Base-by-base conservation (phyloP, 345 rosid species). In the Lumnitzera littorea region DNA sequence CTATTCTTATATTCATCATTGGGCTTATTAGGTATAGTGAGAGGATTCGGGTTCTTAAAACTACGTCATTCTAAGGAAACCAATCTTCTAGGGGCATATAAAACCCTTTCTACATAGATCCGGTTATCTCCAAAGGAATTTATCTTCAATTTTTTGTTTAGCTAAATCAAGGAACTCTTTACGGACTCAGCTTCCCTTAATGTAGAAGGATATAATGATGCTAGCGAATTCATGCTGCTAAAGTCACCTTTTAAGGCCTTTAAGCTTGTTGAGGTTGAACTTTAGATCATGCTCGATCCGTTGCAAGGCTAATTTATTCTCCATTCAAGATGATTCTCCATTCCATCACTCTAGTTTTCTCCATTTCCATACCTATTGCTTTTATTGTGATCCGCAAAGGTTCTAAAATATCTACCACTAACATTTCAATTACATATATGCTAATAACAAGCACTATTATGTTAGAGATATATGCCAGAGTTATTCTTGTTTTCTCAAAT, bases 1-100 rank as follows among this genome's bases (percentile, higher is more conserved):
- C 64, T 13, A 25, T 70, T 48, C 57, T 27, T 17, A 16, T 70
- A 48, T 51, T 64, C 14, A 20, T 49, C 12, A 56, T 56, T 2
- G 74, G 74, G n/a, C 12, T 55, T 2, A 16, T 64, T 4, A 70
- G 64, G 65, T 70, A 60, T 41, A 60, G 46, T 15, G 69, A 70
- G 60, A 63, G 60, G 64, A 70, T 31, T 50, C 58, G 61, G 56
- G 49, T 31, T 31, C 69, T 70, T 12, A 20, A 61, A 48, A 15
- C 53, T 17, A 58, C 65, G 10, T 63, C 61, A 51, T 48, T 24
- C 12, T 17, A 69, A 15, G 4, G 53, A 14, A 27, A 58, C 27
- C 24, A 58, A 23, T 52, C 50, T 16, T 67, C 66, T 2, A n/a
- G 61, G 61, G 16, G 3, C 0, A 13, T 9, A 16, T 29, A 51